phyloP scores from a whole-genome alignment of 352 stramenopile genomes.

The Bremia lactucae region DNA sequence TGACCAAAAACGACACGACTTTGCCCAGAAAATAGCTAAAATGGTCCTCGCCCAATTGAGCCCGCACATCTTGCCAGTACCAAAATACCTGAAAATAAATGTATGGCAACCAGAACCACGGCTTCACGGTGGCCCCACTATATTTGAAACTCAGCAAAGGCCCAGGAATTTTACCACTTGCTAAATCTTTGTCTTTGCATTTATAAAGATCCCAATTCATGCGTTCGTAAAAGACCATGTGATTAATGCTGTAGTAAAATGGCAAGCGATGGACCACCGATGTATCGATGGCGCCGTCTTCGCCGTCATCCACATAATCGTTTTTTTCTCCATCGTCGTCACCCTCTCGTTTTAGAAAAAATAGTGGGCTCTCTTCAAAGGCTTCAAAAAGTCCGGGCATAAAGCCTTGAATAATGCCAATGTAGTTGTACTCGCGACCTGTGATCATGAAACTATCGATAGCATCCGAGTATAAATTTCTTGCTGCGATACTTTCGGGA shows the following conservation, averaged over 20 bases:
- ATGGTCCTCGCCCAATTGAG: constrained; percentile 50
- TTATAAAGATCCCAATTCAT: constrained; percentile 83
- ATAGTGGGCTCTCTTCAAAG: constrained; percentile 70
- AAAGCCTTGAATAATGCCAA: constrained; percentile 73
- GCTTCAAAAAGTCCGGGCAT: constrained; percentile 70
- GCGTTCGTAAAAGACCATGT: constrained; percentile 85
- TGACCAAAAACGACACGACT: constrained; percentile 41
- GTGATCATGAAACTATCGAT: constrained; percentile 82
- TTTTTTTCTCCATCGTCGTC: constrained; percentile 25
- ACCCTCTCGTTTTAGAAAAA: constrained; percentile 41
- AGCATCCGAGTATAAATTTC: constrained; percentile 70
- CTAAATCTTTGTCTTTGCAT: constrained; percentile 63
- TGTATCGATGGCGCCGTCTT: constrained; percentile 16
- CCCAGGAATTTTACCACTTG: constrained; percentile 43
- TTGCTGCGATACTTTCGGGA: constrained; percentile 48
- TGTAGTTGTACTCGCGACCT: constrained; percentile 70
- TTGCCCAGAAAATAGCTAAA: constrained; percentile 48
- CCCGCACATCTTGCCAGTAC: constrained; percentile 65
- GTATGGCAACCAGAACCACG: constrained; percentile 78
- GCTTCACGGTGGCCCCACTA: constrained; percentile 58
- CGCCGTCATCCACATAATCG: constrained; percentile 19
- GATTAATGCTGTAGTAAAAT: constrained; percentile 83
- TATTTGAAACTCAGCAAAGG: constrained; percentile 76
- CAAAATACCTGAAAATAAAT: constrained; percentile 76
- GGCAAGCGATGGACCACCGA: constrained; percentile 60